Conservation (phyloP, 441 rosid genomes). For the Macaranga tanarius region DNA sequence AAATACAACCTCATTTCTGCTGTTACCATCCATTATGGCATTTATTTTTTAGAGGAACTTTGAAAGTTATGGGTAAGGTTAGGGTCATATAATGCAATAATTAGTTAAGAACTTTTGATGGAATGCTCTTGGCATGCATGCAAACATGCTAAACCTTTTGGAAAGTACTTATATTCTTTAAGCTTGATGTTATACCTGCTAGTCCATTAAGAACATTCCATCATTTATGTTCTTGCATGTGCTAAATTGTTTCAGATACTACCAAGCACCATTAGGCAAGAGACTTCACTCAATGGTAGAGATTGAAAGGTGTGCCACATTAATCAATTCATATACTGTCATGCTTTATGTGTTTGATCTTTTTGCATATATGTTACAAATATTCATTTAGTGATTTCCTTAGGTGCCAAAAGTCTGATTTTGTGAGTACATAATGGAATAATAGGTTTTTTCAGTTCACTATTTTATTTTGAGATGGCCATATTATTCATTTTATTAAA, state of each 20-base stretch:
- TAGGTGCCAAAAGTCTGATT: conserved; percentile 16
- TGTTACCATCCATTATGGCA: neutral
- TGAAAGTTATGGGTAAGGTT: neutral
- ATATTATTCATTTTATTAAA: neutral
- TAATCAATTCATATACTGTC: neutral
- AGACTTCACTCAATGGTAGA: conserved; percentile 85
- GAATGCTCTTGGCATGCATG: neutral
- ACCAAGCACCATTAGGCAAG: conserved; percentile 84
- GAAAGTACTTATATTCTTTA: neutral
- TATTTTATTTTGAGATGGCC: neutral
- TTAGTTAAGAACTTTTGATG: neutral
- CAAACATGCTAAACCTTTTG: neutral
- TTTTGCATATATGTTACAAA: neutral
- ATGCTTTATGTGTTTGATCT: neutral
- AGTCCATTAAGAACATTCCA: neutral
- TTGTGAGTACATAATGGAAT: neutral
- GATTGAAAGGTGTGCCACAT: conserved; percentile 61
- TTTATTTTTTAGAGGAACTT: neutral
- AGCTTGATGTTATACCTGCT: neutral
- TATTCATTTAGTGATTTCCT: neutral
- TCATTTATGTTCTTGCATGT: neutral
- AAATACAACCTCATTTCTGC: neutral
- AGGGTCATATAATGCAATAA: neutral
- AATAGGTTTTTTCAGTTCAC: neutral
- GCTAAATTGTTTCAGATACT: conserved; percentile 58